Percentiles rank a stretch among this genome's conserved stretches.
Conservation (phyloP, 2,329 filamentous ascomycete genomes). For the Aaosphaeria pasadenensis region DNA sequence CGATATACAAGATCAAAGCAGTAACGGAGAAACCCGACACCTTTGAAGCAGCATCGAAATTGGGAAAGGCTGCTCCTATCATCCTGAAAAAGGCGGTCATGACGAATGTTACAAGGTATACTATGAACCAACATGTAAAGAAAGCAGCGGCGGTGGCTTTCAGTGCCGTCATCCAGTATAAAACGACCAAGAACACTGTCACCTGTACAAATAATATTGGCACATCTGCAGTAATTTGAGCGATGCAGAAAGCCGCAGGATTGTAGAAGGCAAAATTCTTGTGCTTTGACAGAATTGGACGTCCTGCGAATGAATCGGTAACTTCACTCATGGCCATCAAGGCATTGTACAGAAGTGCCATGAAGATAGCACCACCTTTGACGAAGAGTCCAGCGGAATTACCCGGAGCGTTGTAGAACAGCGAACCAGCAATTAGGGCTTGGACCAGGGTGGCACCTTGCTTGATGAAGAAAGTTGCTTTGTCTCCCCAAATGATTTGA, state of each 20-base stretch:
- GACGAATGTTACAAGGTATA: conserved; percentile 64
- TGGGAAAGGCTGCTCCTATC: conserved; percentile 65
- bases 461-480: conserved; percentile 61
- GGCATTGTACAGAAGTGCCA: conserved; percentile 60
- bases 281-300: conserved; percentile 86
- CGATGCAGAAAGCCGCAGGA: conserved; percentile 68
- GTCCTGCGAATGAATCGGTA: conserved; percentile 53
- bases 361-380: conserved; percentile 64
- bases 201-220: conserved; percentile 59
- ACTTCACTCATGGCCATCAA: conserved; percentile 65
- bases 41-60: conserved; percentile 57
- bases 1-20: conserved; percentile 62
- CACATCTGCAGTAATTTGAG: conserved; percentile 65
- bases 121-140: conserved; percentile 77
- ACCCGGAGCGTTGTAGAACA: conserved; percentile 63
- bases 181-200: conserved; percentile 55
- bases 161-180: conserved; percentile 84
- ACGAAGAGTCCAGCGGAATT: conserved; percentile 61
- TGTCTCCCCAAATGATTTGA: conserved; percentile 64
- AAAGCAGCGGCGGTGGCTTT: conserved; percentile 69
- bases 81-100: conserved; percentile 84
- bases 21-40: conserved; percentile 52
- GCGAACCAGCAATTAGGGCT: conserved; percentile 61
- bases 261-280: conserved; percentile 83
- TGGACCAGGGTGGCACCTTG: conserved; percentile 57